Evolutionary conservation across 2,329 filamentous ascomycete genomes (phyloP).

Genomic region (Podosphaera leucotricha): DNA sequence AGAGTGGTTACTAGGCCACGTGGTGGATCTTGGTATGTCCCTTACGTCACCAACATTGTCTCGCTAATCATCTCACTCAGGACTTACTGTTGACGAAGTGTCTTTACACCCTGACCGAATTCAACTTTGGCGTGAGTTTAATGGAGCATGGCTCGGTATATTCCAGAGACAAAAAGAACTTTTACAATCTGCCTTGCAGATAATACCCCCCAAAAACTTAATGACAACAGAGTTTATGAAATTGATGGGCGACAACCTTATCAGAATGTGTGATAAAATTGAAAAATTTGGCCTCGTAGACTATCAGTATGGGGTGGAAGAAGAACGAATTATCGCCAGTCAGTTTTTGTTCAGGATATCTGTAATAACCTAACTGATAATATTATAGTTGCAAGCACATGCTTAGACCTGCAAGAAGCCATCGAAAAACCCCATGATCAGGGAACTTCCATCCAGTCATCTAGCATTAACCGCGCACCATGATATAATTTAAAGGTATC

Average conservation of each 20-base stretch:
- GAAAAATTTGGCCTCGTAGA: conserved; percentile 88
- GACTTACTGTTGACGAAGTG: conserved; percentile 64
- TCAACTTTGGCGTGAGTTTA: conserved; percentile 82
- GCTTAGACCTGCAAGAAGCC: too few species aligned
- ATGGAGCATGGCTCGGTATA: conserved; percentile 68
- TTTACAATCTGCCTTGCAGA: conserved; percentile 19
- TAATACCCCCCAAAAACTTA: conserved; percentile 27
- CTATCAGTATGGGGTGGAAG: conserved; percentile 91
- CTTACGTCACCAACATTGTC: conserved; percentile 5
- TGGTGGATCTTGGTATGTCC: conserved; percentile 38
- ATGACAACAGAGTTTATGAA: conserved; percentile 47
- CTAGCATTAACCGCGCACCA: too few species aligned
- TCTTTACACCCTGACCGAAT: conserved; percentile 51
- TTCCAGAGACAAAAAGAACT: conserved; percentile 68
- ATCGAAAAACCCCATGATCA: too few species aligned
- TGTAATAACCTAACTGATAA: too few species aligned
- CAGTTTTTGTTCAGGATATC: too few species aligned
- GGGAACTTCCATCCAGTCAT: too few species aligned
- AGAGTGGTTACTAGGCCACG: conserved; percentile 42
- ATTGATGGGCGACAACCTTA: conserved; percentile 59
- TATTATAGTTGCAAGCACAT: too few species aligned
- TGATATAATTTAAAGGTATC: too few species aligned
- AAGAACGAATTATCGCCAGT: conserved; percentile 76
- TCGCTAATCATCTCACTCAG: conserved; percentile 25
- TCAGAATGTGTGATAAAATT: conserved; percentile 62